Percentiles rank a stretch among this genome's conserved stretches.
Evolutionary conservation across 441 rosid species (phyloP).

Genomic region (Pelargonium fulgidum): DNA sequence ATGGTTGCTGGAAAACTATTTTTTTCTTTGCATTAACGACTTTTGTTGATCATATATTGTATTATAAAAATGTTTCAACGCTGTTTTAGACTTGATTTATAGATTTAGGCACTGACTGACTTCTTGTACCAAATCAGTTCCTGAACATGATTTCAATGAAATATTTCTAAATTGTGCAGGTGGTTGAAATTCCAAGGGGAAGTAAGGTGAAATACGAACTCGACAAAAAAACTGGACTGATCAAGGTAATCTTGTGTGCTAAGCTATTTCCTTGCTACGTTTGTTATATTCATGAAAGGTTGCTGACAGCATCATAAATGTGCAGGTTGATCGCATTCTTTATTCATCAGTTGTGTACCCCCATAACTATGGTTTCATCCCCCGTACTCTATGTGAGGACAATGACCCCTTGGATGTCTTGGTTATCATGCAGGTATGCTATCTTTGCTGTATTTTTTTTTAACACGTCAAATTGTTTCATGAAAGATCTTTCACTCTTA

Average conservation of each 20-base stretch:
- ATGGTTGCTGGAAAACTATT: not conserved
- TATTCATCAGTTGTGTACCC: slow-evolving; percentile 74
- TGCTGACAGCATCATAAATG: slow-evolving; percentile 17
- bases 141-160: not conserved
- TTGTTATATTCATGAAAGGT: slow-evolving; percentile 9
- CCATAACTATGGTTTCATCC: slow-evolving; percentile 74
- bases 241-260: slow-evolving; percentile 38
- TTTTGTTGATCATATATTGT: not conserved
- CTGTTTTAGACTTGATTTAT: too few species aligned
- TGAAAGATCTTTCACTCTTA: not conserved
- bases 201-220: slow-evolving; percentile 80
- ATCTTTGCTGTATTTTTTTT: too few species aligned
- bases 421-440: slow-evolving; percentile 60
- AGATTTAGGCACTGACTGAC: too few species aligned
- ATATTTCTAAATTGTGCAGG: slow-evolving; percentile 38
- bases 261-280: not conserved
- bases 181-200: slow-evolving; percentile 57
- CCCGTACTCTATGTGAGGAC: slow-evolving; percentile 74
- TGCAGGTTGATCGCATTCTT: slow-evolving; percentile 61
- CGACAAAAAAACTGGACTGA: slow-evolving; percentile 64
- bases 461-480: slow-evolving; percentile 9
- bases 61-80: too few species aligned
- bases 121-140: too few species aligned
- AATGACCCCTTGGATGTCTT: slow-evolving; percentile 68
- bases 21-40: not conserved